Base-by-base conservation (phyloP, 108 stramenopile species). In the Cyclotella kingstonii region DNA sequence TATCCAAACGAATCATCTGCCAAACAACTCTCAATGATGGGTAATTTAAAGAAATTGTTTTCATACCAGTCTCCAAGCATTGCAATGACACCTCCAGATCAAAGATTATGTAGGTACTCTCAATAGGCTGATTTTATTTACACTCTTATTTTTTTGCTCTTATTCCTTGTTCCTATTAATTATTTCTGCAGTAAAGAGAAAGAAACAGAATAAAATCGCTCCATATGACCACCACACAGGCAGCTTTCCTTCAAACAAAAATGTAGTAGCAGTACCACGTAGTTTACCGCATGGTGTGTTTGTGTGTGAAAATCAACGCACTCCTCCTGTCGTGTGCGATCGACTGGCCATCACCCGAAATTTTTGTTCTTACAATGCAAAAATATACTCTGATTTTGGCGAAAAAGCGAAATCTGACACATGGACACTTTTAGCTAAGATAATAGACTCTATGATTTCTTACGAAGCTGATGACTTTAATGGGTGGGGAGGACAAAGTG, bases 321-420 rank as follows among this genome's bases (percentile, higher is more conserved):
- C 60, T 31, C 43, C 65, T 17, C 38, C 40, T 8, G 40, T 45
- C 3, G 65, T 65, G 8, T 17, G 52, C 31, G 54, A 75, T 12
- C 64, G 46, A 47, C 27, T 75, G 21, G 15, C 27, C 10, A 27
- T 62, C 14, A 40, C 73, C 6, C 63, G 50, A 23, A 70, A 54
- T 9, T 53, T 83, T 26, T 91, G 90, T 64, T 45, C 83, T 22
- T 69, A 86, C 34, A 91, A 91, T 79, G 81, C 90, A n/a, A 28
- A 73, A 23, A 66, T 86, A n/a, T 79, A 78, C 52, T 54, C 35
- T 29, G 50, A 68, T 5, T 44, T 69, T 10, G 65, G 58, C 6
- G 82, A 89, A 42, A 49, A 54, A 31, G 66, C 79, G 22, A 92
- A 92, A 55, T 70, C 79, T 38, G 82, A 80, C 35, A 76, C 81